Base-by-base conservation (phyloP, 2,329 filamentous ascomycete species). In the Fusarium newnesense region DNA sequence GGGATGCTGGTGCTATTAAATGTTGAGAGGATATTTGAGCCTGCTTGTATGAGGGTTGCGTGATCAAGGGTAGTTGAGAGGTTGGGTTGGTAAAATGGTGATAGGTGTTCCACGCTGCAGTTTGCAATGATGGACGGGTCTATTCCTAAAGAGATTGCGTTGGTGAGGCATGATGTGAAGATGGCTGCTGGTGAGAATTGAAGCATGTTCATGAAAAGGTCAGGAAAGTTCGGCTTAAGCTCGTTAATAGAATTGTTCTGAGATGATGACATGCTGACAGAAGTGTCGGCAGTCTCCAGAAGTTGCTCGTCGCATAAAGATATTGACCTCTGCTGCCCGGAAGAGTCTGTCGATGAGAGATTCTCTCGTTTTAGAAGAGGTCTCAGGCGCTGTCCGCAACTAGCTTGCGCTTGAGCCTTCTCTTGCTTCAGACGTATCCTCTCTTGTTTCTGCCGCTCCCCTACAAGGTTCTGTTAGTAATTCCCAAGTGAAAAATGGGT, bases 51-150 rank as follows among this genome's bases (percentile, higher is more conserved):
- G 2, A 79, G 64, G 2, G 57, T n/a, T 4, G 54, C 26, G 6
- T 70, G 68, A 5, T 75, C 58, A 1, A 49, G 50, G 0, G 57
- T 57, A 2, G 61, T 53, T 2, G 67, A 64, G 15, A 70, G 44
- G 4, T 26, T 53, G 3, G 78, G 72, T 11, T 74, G 73, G 53
- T 76, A 78, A 46, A 79, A 77, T 2, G 78, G 78, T 0, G 78
- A 79, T 2, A 73, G 16, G 10, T 60, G 68, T 5, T 74, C 59
- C 3, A 30, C 12, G 0, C 39, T 15, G 44, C 78, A 80, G 9
- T 49, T 37, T 21, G 67, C 59, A 5, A 80, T 34, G 5, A 39
- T 9, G 2, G 32, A 24, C 0, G 74, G 42, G 28, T 79, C 63
- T 2, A 78, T 60, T 2, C 75, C 72, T 0, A 80, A 65, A 2